These are phyloP conservation scores for Ustilago hordei DNA, from an alignment of 1,284 basidiomycete genomes.

Conservation along the genomic window DNA sequence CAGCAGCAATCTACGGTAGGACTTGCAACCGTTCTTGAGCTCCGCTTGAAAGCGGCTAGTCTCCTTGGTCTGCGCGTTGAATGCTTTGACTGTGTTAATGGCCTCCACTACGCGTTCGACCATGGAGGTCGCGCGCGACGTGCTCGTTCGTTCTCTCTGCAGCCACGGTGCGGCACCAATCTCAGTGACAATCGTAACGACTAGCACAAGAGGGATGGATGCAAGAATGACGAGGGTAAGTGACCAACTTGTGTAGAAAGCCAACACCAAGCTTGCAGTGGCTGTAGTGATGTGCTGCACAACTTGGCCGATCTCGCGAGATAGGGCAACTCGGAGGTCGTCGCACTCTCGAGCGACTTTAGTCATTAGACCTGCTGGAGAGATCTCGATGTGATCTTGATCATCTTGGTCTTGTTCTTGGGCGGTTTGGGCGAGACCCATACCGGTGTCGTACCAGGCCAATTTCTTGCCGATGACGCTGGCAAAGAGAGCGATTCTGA, in stretches of 20 bases:
- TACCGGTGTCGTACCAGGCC: constrained; percentile 70
- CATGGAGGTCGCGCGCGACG: constrained; percentile 80
- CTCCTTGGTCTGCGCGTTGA: constrained; percentile 84
- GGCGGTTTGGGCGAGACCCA: constrained; percentile 24
- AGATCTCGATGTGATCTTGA: constrained; percentile 29
- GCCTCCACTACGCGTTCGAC: constrained; percentile 82
- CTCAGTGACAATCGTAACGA: constrained; percentile 80
- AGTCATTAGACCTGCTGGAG: constrained; percentile 90
- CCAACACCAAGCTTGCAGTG: constrained; percentile 82
- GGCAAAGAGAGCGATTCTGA: constrained; percentile 79
- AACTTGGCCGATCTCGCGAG: constrained; percentile 80
- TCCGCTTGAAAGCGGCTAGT: constrained; percentile 73
- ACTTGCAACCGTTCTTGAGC: constrained; percentile 73
- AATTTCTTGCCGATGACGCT: constrained; percentile 81
- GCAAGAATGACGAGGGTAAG: constrained; percentile 92
- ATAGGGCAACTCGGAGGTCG: constrained; percentile 86
- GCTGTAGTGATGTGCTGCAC: constrained; percentile 85
- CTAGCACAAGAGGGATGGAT: constrained; percentile 84
- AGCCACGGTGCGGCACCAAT: constrained; percentile 74
- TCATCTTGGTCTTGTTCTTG: constrained; percentile 50
- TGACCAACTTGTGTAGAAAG: constrained; percentile 82
- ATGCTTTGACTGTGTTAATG: constrained; percentile 93
- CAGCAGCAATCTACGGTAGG: constrained; percentile 73
- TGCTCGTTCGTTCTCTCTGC: constrained; percentile 77
- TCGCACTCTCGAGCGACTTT: constrained; percentile 95